Percentiles rank a stretch among this genome's conserved stretches.
Evolutionary conservation across 1,139 yeast genomes (phyloP).

Genomic region (Blastobotrys proliferans): DNA sequence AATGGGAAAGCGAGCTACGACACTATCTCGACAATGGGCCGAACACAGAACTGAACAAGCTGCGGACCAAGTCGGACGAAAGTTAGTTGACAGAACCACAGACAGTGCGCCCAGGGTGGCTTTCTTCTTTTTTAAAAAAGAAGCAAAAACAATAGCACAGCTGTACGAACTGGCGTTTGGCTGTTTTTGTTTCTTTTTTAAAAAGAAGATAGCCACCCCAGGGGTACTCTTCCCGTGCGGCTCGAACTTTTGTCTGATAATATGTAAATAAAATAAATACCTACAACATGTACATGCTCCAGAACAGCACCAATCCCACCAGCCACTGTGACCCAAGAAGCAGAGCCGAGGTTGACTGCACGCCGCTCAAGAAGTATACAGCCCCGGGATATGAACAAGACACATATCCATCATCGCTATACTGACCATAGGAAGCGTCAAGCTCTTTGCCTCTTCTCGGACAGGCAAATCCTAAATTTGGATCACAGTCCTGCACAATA

Average conservation of each 20-base stretch:
- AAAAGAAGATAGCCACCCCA: no score
- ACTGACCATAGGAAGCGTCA: constrained; percentile 28
- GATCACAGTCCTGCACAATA: constrained; percentile 80
- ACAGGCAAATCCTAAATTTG: constrained; percentile 68
- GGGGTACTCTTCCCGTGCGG: no score
- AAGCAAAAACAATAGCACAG: not conserved
- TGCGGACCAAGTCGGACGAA: no score
- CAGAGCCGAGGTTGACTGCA: not conserved
- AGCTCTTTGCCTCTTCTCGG: constrained; percentile 42
- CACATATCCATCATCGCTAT: constrained; percentile 32
- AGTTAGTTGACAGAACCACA: no score
- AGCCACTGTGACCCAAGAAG: no score
- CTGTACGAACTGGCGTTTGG: no score
- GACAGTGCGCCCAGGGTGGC: no score
- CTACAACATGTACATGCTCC: not conserved
- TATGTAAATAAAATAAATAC: constrained; percentile 2
- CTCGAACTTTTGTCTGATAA: not conserved
- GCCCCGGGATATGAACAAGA: constrained; percentile 38
- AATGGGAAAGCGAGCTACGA: constrained; percentile 48
- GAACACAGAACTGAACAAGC: constrained; percentile 6
- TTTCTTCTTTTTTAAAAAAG: not conserved
- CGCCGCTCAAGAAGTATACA: constrained; percentile 26
- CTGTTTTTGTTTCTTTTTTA: no score
- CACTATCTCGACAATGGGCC: constrained; percentile 28
- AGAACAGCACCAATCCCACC: not conserved